A percentile compares a stretch with the other conserved stretches of the same genome.
These are phyloP conservation scores for Tetrahymena thermophila DNA, from an alignment of 73 alveolate species.

Conservation along the genomic window DNA sequence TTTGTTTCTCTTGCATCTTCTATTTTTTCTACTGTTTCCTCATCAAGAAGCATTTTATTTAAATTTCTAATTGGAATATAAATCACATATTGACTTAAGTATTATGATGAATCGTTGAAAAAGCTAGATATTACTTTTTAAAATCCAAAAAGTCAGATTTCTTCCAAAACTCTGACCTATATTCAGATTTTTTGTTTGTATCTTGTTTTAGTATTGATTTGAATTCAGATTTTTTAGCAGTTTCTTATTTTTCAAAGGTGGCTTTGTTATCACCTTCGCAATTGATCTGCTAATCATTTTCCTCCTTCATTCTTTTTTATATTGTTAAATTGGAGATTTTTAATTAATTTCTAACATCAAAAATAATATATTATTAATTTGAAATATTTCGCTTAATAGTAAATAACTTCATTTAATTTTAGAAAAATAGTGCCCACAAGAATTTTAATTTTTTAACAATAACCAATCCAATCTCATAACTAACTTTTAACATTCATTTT, in stretches of 20 bases:
- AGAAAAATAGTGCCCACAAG: background rate
- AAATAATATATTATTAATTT: too few relatives aligned
- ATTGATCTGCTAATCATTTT: background rate
- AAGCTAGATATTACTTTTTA: background rate
- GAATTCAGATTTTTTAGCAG: background rate
- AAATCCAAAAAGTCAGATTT: background rate
- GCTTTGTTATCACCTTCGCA: background rate
- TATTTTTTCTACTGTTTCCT: background rate
- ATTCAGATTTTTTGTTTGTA: background rate
- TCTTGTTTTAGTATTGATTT: background rate
- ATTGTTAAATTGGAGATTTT: background rate
- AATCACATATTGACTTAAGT: background rate
- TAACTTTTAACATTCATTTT: too few relatives aligned
- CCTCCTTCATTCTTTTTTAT: background rate
- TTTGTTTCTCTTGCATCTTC: background rate
- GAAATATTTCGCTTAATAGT: background rate
- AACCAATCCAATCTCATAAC: background rate
- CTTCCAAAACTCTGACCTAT: background rate
- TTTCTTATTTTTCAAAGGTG: background rate
- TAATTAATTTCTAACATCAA: background rate
- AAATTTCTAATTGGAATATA: background rate
- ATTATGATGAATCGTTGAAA: too few relatives aligned
- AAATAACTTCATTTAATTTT: too few relatives aligned
- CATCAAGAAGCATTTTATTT: background rate
- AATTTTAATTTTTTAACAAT: too few relatives aligned